These are phyloP conservation scores for Lecanicillium sp. DNA, from an alignment of 2,329 filamentous ascomycete genomes.

Conservation along the genomic window DNA sequence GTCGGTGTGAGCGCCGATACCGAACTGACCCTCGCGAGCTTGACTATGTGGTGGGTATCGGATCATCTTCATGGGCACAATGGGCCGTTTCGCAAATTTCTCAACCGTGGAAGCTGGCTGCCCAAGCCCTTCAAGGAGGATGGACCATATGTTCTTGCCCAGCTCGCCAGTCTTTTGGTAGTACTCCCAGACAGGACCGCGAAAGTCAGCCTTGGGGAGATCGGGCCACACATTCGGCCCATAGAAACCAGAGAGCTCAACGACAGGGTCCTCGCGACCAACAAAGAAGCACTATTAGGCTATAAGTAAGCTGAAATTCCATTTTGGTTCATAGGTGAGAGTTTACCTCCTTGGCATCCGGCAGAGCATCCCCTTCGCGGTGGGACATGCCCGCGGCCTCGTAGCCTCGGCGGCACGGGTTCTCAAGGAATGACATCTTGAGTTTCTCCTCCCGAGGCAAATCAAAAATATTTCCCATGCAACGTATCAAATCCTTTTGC, in stretches of 20 bases:
- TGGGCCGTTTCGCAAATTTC: conserved; percentile 12
- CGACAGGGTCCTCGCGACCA: conserved; percentile 14
- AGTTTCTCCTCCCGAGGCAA: too few relatives aligned
- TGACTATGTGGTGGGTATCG: conserved; percentile 18
- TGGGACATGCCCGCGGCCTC: too few relatives aligned
- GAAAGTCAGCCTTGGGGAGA: conserved; percentile 20
- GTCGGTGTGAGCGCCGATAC: too few relatives aligned
- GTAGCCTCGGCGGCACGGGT: too few relatives aligned
- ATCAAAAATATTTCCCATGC: too few relatives aligned
- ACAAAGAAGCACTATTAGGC: conserved; percentile 14
- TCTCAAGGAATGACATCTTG: too few relatives aligned
- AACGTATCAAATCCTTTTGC: too few relatives aligned
- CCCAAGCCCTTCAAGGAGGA: conserved; percentile 17
- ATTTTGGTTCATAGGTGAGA: background rate
- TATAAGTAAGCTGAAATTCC: background rate
- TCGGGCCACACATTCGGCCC: conserved; percentile 24
- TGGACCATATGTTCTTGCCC: conserved; percentile 16
- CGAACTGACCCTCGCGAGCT: too few relatives aligned
- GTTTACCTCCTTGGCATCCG: background rate
- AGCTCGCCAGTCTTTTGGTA: conserved; percentile 16
- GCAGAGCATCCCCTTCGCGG: too few relatives aligned
- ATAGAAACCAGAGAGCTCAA: conserved; percentile 15
- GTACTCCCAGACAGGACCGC: conserved; percentile 15
- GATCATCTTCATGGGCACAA: conserved; percentile 15
- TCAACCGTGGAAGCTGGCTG: conserved; percentile 12